Conservation (phyloP, 768 basidiomycete species). For the Leccinum truebloodii region DNA sequence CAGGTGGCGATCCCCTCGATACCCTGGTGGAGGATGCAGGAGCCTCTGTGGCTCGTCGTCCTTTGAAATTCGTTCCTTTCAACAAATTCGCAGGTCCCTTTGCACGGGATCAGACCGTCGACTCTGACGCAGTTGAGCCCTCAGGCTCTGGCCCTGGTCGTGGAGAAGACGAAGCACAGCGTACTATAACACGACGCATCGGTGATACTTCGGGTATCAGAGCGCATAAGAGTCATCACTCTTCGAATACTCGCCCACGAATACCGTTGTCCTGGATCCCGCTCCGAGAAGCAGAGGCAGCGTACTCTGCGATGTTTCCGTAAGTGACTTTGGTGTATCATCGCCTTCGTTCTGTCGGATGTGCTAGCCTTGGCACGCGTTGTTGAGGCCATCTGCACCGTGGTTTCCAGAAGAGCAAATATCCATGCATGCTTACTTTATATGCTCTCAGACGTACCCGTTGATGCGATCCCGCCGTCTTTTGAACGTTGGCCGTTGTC, state of each 20-base stretch:
- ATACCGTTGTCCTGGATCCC: constrained; percentile 28
- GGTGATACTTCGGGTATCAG: neutral
- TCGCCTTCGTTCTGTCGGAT: constrained; percentile 8
- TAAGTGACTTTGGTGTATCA: constrained; percentile 11
- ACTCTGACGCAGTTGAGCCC: neutral
- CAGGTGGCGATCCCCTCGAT: constrained; percentile 27
- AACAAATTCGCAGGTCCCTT: constrained; percentile 18
- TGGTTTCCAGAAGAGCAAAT: neutral
- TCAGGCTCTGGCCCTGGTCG: neutral
- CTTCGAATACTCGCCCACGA: constrained; percentile 3
- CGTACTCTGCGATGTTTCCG: constrained; percentile 30
- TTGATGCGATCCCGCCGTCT: neutral
- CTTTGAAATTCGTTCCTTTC: constrained; percentile 30
- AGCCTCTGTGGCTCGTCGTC: constrained; percentile 20
- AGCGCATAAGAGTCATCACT: neutral
- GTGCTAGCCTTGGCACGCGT: neutral
- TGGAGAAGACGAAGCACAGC: neutral
- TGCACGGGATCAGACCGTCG: neutral
- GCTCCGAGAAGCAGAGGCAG: constrained; percentile 28
- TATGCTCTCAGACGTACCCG: neutral
- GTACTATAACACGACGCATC: neutral
- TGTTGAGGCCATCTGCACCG: neutral
- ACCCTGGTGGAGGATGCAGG: constrained; percentile 12
- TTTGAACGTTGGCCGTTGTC: neutral
- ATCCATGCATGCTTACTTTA: neutral